Base-by-base conservation (phyloP, 495 filamentous ascomycete genomes). In the Pyrenula massariospora region DNA sequence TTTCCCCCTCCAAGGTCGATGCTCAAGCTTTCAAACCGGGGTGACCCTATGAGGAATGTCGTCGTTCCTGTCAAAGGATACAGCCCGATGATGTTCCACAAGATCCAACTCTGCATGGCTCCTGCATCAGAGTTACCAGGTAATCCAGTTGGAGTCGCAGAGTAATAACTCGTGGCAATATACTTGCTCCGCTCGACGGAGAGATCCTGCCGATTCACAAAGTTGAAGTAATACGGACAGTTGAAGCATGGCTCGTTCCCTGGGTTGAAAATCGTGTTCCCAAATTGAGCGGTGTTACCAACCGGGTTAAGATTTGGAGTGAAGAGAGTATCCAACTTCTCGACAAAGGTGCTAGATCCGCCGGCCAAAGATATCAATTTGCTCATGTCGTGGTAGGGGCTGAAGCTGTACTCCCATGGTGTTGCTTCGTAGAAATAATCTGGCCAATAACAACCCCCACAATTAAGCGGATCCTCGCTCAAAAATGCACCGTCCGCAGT, bases 171-270 rank as follows among this genome's bases (percentile, higher is more conserved):
- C 56, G 73, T 74, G 22, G 72, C 70, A 23, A 75, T 63, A 12
- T 66, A 53, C 3, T 71, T 69, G 22, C 70, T 68, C 22, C 58
- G 66, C 20, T 54, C 48, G 2, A 74, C 72, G 0, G 70, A 72
- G 3, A 81, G 70, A 58, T 84, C 78, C 58, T 84, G 85, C 48
- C 78, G 73, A 57, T 75, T 74, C 50, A 80, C 77, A 67, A 77
- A 90, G 67, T 88, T 80, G 73, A 84, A 89, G 0, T 88, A 75
- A 64, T 87, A 90, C 0, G 84, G 84, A 2, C 81, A 74, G 2
- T 78, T 77, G 70, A 90, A 89, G 55, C 75, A 75, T 70, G 84
- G 85, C 66, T 89, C 83, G 63, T 89, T 88, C 2, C 79, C 82
- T 0, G 83, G 75, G 66, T 88, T 81, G 49, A 73, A 87, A 50